These are phyloP conservation scores for Saposhnikovia divaricata DNA, from an alignment of 129 eudicot genomes.

Conservation along the genomic window DNA sequence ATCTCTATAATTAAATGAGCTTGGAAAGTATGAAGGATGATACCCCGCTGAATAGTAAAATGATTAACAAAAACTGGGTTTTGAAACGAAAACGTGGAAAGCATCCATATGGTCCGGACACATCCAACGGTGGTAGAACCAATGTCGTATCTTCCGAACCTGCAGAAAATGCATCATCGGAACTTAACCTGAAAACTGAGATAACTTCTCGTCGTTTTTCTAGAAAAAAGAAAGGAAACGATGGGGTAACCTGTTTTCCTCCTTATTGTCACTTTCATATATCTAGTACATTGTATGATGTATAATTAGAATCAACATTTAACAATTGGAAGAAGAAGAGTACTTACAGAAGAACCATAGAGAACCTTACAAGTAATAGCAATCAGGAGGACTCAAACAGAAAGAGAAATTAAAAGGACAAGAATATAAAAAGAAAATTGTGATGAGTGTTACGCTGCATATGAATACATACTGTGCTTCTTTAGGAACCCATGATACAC, in stretches of 20 bases:
- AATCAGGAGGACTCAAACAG: neutral
- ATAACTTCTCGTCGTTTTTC: constrained; percentile 25
- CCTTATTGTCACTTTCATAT: neutral
- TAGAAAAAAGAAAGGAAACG: constrained; percentile 65
- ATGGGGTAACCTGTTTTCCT: constrained; percentile 47
- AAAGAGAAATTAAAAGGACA: neutral
- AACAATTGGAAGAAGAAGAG: neutral
- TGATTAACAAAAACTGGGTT: constrained; percentile 70
- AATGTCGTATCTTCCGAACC: constrained; percentile 33
- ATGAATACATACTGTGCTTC: neutral
- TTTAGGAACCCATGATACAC: neutral
- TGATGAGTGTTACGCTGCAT: neutral
- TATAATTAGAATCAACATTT: neutral
- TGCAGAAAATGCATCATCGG: constrained; percentile 29
- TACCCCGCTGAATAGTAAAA: constrained; percentile 33
- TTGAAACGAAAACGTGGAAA: constrained; percentile 72
- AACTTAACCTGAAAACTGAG: constrained; percentile 27
- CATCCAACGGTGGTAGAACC: constrained; percentile 32
- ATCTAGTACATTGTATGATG: neutral
- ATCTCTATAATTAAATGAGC: constrained; percentile 4
- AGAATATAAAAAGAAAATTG: neutral
- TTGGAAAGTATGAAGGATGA: constrained; percentile 52
- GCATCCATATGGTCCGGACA: constrained; percentile 42
- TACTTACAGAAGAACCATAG: neutral
- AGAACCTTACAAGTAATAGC: neutral